phyloP scores from a whole-genome alignment of 495 filamentous ascomycete genomes.

The Penicillium malachiteum region DNA sequence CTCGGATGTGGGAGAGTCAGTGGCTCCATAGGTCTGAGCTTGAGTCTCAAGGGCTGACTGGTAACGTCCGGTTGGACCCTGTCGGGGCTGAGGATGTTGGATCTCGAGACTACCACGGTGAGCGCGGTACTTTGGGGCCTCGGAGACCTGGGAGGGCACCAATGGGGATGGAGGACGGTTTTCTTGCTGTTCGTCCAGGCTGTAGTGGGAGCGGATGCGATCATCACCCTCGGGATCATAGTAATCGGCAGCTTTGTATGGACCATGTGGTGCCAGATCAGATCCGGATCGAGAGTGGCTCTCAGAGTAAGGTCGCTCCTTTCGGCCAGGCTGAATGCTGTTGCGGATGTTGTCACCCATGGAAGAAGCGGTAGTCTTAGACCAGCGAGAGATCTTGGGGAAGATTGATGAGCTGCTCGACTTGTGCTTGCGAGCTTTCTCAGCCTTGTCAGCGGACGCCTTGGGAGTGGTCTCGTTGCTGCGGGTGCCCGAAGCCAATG shows the following conservation, averaged over 20 bases:
- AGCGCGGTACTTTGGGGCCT: slow-evolving; percentile 87
- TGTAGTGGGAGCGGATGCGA: slow-evolving; percentile 66
- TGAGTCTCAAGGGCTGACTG: slow-evolving; percentile 77
- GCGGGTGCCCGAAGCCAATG: slow-evolving; percentile 52
- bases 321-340: slow-evolving; percentile 47
- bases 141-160: slow-evolving; percentile 63
- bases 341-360: slow-evolving; percentile 55
- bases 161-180: slow-evolving; percentile 60
- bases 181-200: slow-evolving; percentile 49
- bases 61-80: slow-evolving; percentile 77
- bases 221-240: slow-evolving; percentile 69
- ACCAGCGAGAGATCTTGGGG: slow-evolving; percentile 95
- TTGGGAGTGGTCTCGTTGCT: slow-evolving; percentile 78
- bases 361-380: slow-evolving; percentile 90
- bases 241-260: slow-evolving; percentile 63
- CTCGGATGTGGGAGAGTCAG: slow-evolving; percentile 67
- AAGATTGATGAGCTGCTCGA: slow-evolving; percentile 85
- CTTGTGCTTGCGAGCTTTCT: slow-evolving; percentile 86
- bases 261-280: slow-evolving; percentile 49
- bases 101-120: slow-evolving; percentile 87
- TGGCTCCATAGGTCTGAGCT: slow-evolving; percentile 66
- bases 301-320: slow-evolving; percentile 54
- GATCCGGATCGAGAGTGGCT: slow-evolving; percentile 68
- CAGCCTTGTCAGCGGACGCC: slow-evolving; percentile 42
- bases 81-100: slow-evolving; percentile 86